A percentile compares a stretch with the other conserved stretches of the same genome.
These are phyloP conservation scores for Amniculicola lignicola DNA, from an alignment of 495 filamentous ascomycete species.

Conservation along the genomic window DNA sequence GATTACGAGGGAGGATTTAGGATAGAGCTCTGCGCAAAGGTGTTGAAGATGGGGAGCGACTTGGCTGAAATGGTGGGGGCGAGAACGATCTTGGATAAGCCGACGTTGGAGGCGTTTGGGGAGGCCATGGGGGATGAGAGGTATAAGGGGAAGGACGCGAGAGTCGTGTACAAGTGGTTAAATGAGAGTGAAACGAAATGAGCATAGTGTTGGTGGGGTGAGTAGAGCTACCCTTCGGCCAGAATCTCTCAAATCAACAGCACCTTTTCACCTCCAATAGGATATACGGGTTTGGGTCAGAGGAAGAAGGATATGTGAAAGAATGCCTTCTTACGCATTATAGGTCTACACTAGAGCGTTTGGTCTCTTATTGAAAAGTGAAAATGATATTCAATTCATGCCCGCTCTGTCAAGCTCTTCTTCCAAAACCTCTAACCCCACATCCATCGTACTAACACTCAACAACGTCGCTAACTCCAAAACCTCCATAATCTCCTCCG, in stretches of 20 bases:
- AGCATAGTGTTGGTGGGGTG: too few relatives aligned
- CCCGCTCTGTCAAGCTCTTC: constrained; percentile 14
- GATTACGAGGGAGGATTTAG: constrained; percentile 36
- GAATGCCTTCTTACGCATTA: too few relatives aligned
- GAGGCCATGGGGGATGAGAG: constrained; percentile 32
- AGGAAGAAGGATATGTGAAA: too few relatives aligned
- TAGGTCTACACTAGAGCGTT: too few relatives aligned
- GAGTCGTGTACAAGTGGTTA: constrained; percentile 36
- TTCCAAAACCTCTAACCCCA: constrained; percentile 33
- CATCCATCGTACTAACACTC: constrained; percentile 42
- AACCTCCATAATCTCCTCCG: constrained; percentile 48
- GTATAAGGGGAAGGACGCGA: constrained; percentile 35
- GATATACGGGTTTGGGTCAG: too few relatives aligned
- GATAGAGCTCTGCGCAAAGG: constrained; percentile 32
- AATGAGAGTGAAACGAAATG: constrained; percentile 32
- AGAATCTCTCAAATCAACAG: too few relatives aligned
- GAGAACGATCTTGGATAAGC: constrained; percentile 33
- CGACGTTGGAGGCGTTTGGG: constrained; percentile 32
- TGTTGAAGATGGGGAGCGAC: constrained; percentile 34
- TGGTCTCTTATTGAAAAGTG: too few relatives aligned
- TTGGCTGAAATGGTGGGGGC: constrained; percentile 33
- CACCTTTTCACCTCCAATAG: too few relatives aligned
- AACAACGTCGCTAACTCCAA: constrained; percentile 46
- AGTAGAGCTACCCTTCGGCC: too few relatives aligned
- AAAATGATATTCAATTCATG: too few relatives aligned